A percentile compares a stretch with the other conserved stretches of the same genome.
phyloP scores from a whole-genome alignment of 2,329 filamentous ascomycete species.

The Penicillium sp. region DNA sequence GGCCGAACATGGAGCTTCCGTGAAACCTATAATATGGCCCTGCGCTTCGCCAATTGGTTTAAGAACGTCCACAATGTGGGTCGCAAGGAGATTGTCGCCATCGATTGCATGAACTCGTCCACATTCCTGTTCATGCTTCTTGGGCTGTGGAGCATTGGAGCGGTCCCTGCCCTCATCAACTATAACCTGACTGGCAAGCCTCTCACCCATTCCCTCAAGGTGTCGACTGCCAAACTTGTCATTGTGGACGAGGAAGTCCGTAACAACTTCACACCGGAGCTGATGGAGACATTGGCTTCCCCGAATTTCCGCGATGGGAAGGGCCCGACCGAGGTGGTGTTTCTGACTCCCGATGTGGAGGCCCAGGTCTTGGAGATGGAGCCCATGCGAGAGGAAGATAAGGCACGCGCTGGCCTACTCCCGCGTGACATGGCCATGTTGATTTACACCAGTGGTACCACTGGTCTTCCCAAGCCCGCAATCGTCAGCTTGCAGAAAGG shows the following conservation, averaged over 20 bases:
- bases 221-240: constrained; percentile 66
- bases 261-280: constrained; percentile 48
- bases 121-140: constrained; percentile 73
- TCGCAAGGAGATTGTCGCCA: constrained; percentile 73
- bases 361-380: constrained; percentile 54
- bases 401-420: constrained; percentile 53
- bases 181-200: constrained; percentile 75
- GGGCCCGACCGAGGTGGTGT: constrained; percentile 57
- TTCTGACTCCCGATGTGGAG: constrained; percentile 62
- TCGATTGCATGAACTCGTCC: constrained; percentile 81
- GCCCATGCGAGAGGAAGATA: constrained; percentile 60
- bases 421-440: constrained; percentile 65
- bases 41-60: constrained; percentile 76
- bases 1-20: constrained; percentile 70
- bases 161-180: constrained; percentile 82
- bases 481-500: constrained; percentile 73
- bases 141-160: constrained; percentile 80
- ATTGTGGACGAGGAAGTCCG: constrained; percentile 69
- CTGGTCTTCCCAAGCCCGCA: constrained; percentile 77
- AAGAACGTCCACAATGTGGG: constrained; percentile 63
- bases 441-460: constrained; percentile 85
- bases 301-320: constrained; percentile 44
- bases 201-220: constrained; percentile 71
- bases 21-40: constrained; percentile 68
- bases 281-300: constrained; percentile 41